Evolutionary conservation across 352 stramenopile species (phyloP), one percentile per base, ranked within the genome.

Genomic region (Saprolegnia diclina): DNA sequence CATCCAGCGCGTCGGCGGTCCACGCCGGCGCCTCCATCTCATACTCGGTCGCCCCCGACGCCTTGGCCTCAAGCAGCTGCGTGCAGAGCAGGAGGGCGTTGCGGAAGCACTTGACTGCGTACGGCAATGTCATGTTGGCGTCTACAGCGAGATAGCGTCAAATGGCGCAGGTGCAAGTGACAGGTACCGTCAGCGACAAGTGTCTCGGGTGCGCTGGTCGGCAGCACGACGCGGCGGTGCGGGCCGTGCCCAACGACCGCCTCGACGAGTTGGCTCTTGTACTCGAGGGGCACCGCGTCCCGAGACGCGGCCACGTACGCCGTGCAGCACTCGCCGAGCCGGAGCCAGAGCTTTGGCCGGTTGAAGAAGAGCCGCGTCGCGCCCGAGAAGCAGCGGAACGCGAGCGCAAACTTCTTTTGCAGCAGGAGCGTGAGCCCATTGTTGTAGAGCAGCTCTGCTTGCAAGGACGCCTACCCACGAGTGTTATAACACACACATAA

Each of bases 381-480:
- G 63, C 83, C 82, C 72, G 95, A 81, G 74, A 97, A 94, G 75
- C 90, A 96, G 40, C 87, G 88, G 66, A 97, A 94, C 10, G 91
- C 91, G 32, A 94, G 69, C 45, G 78, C 69, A 55, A 88, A 92
- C 46, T 95, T 79, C 21, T 86, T 86, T 67, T 92, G 83, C 52
- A 96, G 73, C 57, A 97, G 73, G 48, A 97, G 73, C 53, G 97
- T 90, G 38, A 97, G 67, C 5, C 89, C 91, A 63, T 96, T 94
- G 80, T 97, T 97, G 83, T 97, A 97, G 76, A 96, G 78, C 56
- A 97, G 90, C 76, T 95, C 87, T 71, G 83, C 81, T 71, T 93
- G 85, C n/a, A 74, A 82, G 29, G 85, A 93, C 42, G 73, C 90
- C 73, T 90, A 57, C 9, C 22, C 71, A 29, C 21, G 65, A 59